Conservation (phyloP, 23 red algal species). For the Agarophyton chilense region DNA sequence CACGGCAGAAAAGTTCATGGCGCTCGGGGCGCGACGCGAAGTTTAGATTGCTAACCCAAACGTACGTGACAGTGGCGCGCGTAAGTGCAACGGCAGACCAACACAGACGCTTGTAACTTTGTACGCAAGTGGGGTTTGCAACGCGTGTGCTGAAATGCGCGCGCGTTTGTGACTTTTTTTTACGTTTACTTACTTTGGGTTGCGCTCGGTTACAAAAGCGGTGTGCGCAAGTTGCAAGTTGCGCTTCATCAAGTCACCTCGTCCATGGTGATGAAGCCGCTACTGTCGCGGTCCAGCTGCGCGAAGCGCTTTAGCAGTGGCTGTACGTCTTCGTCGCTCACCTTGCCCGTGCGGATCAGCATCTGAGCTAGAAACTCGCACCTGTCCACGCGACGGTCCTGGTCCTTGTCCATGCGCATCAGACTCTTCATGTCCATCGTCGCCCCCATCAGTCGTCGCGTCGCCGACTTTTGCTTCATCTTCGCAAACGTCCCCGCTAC, state of each 20-base stretch:
- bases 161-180: too few relatives aligned
- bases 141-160: too few relatives aligned
- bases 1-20: slow-evolving; percentile 17
- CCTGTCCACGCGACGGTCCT: slow-evolving; percentile 54
- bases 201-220: too few relatives aligned
- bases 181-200: too few relatives aligned
- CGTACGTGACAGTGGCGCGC: background rate
- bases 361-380: slow-evolving; percentile 61
- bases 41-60: too few relatives aligned
- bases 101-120: too few relatives aligned
- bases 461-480: slow-evolving; percentile 51
- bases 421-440: slow-evolving; percentile 41
- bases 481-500: slow-evolving; percentile 42
- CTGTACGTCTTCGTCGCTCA: slow-evolving; percentile 55
- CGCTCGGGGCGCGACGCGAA: background rate
- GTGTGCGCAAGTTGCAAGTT: too few relatives aligned
- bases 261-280: slow-evolving; percentile 42
- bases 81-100: background rate
- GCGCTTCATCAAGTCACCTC: too few relatives aligned
- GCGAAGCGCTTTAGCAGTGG: slow-evolving; percentile 56
- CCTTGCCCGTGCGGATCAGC: slow-evolving; percentile 65
- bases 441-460: slow-evolving; percentile 45
- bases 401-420: slow-evolving; percentile 53
- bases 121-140: too few relatives aligned
- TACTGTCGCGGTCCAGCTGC: slow-evolving; percentile 65